phyloP scores from a whole-genome alignment of 768 basidiomycete genomes.

The Boletus vinaceobasis region DNA sequence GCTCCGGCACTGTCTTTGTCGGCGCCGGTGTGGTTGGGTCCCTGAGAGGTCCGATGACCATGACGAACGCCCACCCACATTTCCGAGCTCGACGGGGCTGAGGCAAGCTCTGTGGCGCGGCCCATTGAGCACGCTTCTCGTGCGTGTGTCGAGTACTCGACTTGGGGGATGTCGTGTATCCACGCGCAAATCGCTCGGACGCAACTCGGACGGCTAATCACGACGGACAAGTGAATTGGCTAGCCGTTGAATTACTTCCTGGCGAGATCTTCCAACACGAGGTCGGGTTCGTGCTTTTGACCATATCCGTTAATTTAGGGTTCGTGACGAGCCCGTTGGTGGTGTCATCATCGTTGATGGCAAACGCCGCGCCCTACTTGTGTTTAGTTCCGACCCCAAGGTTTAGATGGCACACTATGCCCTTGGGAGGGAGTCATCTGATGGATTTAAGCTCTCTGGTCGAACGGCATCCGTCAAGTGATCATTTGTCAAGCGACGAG shows the following conservation, averaged over 20 bases:
- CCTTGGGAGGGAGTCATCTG: constrained; percentile 16
- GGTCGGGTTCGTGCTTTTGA: constrained; percentile 17
- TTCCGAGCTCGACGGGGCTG: constrained; percentile 26
- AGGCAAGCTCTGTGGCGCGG: constrained; percentile 3
- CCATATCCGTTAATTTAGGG: constrained; percentile 33
- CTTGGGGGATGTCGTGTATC: no score
- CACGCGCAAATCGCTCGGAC: constrained; percentile 17
- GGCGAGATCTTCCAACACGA: constrained; percentile 24
- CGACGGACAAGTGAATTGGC: constrained; percentile 6
- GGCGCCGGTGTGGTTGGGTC: constrained; percentile 7
- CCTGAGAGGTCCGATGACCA: constrained; percentile 2
- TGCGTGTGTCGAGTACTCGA: no score
- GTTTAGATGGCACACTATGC: constrained; percentile 15
- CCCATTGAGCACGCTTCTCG: no score
- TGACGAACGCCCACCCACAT: constrained; percentile 9
- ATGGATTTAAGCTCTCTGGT: constrained; percentile 20
- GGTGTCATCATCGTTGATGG: constrained; percentile 19
- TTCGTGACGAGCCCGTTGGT: constrained; percentile 12
- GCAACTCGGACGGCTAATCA: constrained; percentile 17
- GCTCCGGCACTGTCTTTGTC: not conserved
- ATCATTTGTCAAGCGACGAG: constrained; percentile 6
- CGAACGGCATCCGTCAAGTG: not conserved
- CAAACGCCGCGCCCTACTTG: constrained; percentile 19
- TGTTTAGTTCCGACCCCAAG: constrained; percentile 8
- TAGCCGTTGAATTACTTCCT: constrained; percentile 13